These are phyloP conservation scores for Pseudonitzschia delicatissima DNA, from an alignment of 108 stramenopile species.

Conservation along the genomic window DNA sequence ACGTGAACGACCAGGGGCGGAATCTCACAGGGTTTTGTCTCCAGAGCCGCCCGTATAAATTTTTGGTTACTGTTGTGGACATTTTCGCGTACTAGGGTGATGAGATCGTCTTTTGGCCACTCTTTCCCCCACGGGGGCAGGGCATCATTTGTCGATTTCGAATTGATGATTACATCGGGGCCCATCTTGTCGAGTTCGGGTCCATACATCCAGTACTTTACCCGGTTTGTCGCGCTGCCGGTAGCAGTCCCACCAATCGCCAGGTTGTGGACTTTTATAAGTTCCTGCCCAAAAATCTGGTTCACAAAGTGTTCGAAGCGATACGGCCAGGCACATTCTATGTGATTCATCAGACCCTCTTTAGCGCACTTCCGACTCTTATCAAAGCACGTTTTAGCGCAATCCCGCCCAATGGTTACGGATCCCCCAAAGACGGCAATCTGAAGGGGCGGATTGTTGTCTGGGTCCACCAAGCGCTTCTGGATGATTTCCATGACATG, in stretches of 20 bases:
- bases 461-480: conserved; percentile 14
- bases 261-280: conserved; percentile 29
- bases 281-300: background rate
- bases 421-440: conserved; percentile 30
- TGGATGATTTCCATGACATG: conserved; percentile 15
- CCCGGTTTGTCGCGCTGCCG: conserved; percentile 30
- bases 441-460: conserved; percentile 18
- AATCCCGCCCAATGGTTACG: conserved; percentile 13
- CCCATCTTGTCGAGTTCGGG: conserved; percentile 25
- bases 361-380: too few relatives aligned
- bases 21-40: background rate
- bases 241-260: conserved; percentile 57
- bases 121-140: background rate
- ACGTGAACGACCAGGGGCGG: background rate
- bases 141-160: conserved; percentile 68
- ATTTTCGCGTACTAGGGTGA: background rate
- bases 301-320: conserved; percentile 16
- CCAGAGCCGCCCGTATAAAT: background rate
- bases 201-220: conserved; percentile 38
- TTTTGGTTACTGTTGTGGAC: background rate
- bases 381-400: too few relatives aligned
- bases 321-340: conserved; percentile 20
- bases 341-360: background rate
- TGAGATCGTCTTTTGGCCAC: background rate
- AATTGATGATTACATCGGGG: conserved; percentile 66